Percentiles rank a stretch among this genome's conserved stretches.
These are phyloP conservation scores for Penicillium sp. DNA, from an alignment of 2,329 filamentous ascomycete species.

Conservation along the genomic window DNA sequence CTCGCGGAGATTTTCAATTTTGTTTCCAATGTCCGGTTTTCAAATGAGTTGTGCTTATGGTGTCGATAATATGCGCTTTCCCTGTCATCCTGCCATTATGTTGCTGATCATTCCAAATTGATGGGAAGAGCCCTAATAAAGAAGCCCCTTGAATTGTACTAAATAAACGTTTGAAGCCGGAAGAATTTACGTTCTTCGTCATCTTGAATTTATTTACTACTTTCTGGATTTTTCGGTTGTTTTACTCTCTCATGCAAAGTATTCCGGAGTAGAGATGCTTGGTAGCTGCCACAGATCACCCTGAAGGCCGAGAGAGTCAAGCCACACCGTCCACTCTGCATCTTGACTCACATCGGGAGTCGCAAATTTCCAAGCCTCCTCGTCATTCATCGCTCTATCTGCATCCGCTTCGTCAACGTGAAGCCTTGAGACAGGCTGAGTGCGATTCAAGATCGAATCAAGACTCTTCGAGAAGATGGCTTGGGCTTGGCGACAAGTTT, in stretches of 20 bases:
- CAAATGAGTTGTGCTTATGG: too few species aligned
- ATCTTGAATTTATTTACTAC: background rate
- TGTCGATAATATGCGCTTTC: too few species aligned
- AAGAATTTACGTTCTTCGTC: too few species aligned
- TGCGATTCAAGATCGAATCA: conserved; percentile 5
- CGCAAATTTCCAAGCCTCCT: background rate
- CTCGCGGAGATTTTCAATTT: too few species aligned
- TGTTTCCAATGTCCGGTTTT: too few species aligned
- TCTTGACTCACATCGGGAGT: conserved; percentile 1
- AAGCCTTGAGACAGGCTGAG: background rate
- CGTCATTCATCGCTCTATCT: background rate
- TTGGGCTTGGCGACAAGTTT: conserved; percentile 9
- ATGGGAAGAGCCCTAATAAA: background rate
- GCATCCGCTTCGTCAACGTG: background rate
- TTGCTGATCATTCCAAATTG: background rate
- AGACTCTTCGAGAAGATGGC: conserved; percentile 6
- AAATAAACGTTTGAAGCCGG: background rate
- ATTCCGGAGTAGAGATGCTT: conserved; percentile 1
- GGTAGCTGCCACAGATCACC: conserved; percentile 6
- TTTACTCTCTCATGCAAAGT: background rate
- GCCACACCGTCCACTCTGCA: conserved; percentile 5
- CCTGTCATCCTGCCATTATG: too few species aligned
- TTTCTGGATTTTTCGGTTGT: too few species aligned
- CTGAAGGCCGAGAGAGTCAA: conserved; percentile 3
- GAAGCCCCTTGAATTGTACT: background rate